A percentile compares a stretch with the other conserved stretches of the same genome.
These are phyloP conservation scores for Didymella sp. DNA, from an alignment of 2,329 filamentous ascomycete genomes.

Conservation along the genomic window DNA sequence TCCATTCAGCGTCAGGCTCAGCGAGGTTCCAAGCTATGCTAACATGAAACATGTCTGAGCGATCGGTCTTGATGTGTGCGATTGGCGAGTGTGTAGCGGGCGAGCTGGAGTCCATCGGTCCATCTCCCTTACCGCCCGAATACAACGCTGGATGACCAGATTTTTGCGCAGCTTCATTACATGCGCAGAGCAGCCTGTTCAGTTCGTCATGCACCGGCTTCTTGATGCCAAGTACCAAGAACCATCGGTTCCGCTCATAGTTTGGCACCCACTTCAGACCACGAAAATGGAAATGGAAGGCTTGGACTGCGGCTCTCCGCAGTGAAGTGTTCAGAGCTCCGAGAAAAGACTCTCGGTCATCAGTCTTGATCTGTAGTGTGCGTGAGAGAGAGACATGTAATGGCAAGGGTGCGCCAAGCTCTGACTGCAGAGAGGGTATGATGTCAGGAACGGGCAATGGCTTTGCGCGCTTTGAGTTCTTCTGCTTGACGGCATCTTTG, in stretches of 20 bases:
- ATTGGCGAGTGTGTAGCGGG: conserved; percentile 14
- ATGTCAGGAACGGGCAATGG: conserved; percentile 53
- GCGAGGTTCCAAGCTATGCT: conserved; percentile 79
- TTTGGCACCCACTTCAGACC: conserved; percentile 71
- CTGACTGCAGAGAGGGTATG: conserved; percentile 75
- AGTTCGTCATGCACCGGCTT: conserved; percentile 47
- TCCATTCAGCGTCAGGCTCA: conserved; percentile 38
- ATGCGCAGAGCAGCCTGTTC: conserved; percentile 65
- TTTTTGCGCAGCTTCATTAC: conserved; percentile 67
- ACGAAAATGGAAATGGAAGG: conserved; percentile 58
- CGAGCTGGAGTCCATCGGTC: conserved; percentile 34
- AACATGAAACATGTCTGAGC: conserved; percentile 75
- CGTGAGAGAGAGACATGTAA: conserved; percentile 91
- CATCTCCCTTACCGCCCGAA: conserved; percentile 42
- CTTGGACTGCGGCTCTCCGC: conserved; percentile 55
- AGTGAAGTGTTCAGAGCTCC: conserved; percentile 58
- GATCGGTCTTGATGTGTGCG: conserved; percentile 44
- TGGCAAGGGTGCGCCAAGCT: conserved; percentile 78
- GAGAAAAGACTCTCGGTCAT: conserved; percentile 74
- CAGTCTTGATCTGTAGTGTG: conserved; percentile 75
- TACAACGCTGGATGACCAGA: conserved; percentile 79
- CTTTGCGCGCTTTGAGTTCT: conserved; percentile 32
- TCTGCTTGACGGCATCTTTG: conserved; percentile 24
- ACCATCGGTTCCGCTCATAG: conserved; percentile 74
- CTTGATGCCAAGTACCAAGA: conserved; percentile 75